Conservation (phyloP, 805 yeast genomes). For the Metschnikowia orientalis region DNA sequence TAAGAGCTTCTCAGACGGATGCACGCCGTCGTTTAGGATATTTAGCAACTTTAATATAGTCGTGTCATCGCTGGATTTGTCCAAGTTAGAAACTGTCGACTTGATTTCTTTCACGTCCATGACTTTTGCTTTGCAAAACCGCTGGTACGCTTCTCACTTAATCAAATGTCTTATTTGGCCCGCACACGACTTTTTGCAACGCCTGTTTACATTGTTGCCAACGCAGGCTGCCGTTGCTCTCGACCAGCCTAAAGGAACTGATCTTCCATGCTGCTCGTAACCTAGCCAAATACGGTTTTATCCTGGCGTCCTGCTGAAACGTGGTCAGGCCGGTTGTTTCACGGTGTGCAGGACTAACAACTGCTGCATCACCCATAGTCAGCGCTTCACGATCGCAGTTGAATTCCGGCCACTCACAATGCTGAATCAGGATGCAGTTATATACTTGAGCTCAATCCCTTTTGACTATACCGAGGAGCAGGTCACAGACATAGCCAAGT, state of each 20-base stretch:
- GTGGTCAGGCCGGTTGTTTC: no score
- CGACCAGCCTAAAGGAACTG: no score
- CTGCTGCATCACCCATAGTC: no score
- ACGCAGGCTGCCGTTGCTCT: no score
- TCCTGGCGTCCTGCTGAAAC: no score
- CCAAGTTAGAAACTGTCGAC: slow-evolving; percentile 65
- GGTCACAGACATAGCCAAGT: slow-evolving; percentile 74
- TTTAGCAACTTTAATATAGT: slow-evolving; percentile 63
- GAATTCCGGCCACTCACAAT: background rate
- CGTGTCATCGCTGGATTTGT: slow-evolving; percentile 61
- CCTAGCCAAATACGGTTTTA: no score
- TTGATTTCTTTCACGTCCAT: slow-evolving; percentile 76
- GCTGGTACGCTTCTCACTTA: no score
- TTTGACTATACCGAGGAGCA: slow-evolving; percentile 93
- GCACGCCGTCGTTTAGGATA: slow-evolving; percentile 62
- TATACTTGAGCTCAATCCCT: slow-evolving; percentile 84
- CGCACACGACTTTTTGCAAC: slow-evolving; percentile 1
- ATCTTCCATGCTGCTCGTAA: no score
- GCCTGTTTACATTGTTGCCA: background rate
- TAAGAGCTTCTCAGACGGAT: slow-evolving; percentile 79
- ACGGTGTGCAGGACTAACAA: no score
- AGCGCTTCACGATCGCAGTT: no score
- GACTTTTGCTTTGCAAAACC: background rate
- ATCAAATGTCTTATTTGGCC: no score
- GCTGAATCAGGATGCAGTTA: slow-evolving; percentile 22